Evolutionary conservation across 2,329 filamentous ascomycete species (phyloP).

Genomic region (Aureobasidium lini): DNA sequence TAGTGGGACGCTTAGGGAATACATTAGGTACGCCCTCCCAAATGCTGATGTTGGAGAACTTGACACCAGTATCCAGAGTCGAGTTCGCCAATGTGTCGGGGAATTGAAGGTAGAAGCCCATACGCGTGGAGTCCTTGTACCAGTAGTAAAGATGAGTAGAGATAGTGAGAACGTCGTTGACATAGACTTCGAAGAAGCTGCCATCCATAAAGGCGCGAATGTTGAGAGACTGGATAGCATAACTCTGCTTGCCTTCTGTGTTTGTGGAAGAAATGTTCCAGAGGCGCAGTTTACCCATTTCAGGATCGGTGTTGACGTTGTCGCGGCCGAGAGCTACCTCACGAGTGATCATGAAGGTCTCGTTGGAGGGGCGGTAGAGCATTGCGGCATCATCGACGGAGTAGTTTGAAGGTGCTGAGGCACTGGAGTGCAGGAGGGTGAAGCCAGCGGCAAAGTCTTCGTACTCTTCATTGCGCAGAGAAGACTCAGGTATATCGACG

Average conservation of each 20-base stretch:
- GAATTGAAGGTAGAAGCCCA: constrained; percentile 12
- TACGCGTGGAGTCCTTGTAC: constrained; percentile 9
- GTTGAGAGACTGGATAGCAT: neutral
- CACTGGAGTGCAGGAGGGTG: neutral
- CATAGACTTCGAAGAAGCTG: constrained; percentile 12
- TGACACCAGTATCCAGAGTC: neutral
- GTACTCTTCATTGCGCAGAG: neutral
- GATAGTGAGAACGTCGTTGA: constrained; percentile 9
- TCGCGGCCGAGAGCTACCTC: neutral
- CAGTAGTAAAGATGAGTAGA: constrained; percentile 8
- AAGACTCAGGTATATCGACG: neutral
- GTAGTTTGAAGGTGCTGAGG: neutral
- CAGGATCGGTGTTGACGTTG: constrained; percentile 9
- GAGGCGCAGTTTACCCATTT: constrained; percentile 5
- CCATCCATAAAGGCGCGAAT: constrained; percentile 12
- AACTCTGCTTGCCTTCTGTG: neutral
- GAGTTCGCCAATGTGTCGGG: neutral
- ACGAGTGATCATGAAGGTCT: constrained; percentile 9
- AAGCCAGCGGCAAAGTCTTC: constrained; percentile 7
- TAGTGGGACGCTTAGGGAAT: neutral
- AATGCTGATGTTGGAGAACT: constrained; percentile 1
- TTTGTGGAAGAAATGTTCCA: neutral
- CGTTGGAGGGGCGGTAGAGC: constrained; percentile 10
- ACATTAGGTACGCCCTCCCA: constrained; percentile 12
- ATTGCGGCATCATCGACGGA: neutral